Conservation (phyloP, 176 grass and related monocot genomes). For the Eremochloa ophiuroides region DNA sequence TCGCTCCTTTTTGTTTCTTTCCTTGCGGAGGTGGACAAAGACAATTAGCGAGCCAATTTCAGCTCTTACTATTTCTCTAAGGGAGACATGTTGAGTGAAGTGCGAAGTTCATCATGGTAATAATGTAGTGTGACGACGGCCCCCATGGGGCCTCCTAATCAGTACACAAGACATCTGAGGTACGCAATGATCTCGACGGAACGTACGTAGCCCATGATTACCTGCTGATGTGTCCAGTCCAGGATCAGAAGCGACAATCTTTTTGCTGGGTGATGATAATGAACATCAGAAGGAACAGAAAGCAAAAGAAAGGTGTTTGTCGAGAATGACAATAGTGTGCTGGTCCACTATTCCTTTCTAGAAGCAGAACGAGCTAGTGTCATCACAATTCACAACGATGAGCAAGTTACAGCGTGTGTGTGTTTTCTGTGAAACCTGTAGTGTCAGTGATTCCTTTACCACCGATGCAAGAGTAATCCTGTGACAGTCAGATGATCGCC, state of each 20-base stretch:
- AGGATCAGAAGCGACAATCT: not conserved
- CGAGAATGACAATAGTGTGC: not conserved
- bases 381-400: not conserved
- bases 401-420: not conserved
- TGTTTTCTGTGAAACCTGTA: not conserved
- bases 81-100: not conserved
- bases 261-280: slow-evolving; percentile 9
- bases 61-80: not conserved
- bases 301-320: not conserved
- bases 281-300: not conserved
- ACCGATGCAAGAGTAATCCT: not conserved
- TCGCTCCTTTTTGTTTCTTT: slow-evolving; percentile 23
- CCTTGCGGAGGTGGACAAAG: not conserved
- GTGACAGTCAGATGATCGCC: slow-evolving; percentile 48
- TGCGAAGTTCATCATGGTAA: not conserved
- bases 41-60: not conserved
- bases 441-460: not conserved
- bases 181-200: not conserved
- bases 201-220: not conserved
- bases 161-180: not conserved
- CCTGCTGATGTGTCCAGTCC: not conserved
- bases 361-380: not conserved
- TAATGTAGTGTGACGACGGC: not conserved
- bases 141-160: not conserved
- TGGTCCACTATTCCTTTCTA: not conserved